Base-by-base conservation (phyloP, 768 basidiomycete genomes). In the Porpolomopsis calyptriformis region DNA sequence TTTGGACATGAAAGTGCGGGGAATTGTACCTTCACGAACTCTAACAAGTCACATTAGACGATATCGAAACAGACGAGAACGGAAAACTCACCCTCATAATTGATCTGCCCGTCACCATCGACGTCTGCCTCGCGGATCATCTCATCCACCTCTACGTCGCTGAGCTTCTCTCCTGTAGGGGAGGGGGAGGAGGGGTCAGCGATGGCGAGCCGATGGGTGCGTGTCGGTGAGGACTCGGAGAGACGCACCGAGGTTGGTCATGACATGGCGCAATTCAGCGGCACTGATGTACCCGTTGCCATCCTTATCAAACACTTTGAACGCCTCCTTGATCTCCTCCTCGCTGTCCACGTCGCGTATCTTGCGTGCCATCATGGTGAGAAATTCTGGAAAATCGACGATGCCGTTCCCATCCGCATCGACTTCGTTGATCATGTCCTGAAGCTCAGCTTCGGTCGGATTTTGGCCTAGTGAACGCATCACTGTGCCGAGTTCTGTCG, bases 281-380 rank as follows among this genome's bases (percentile, higher is more conserved):
- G 55, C 53, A 40, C 57, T 58, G 42, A 61, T 59, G 37, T 50
- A 53, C 23, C 52, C 52, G 16, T 58, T 59, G 7, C 55, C 54
- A 40, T 59, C 57, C 46, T 56, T 56, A 36, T 59, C 60, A 37
- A 61, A 61, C n/a, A 59, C 89, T 65, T 85, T 86, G 78, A 98
- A 98, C 20, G 94, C 94, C 71, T 93, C 88, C 62, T 79, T 81
- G 65, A 98, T 86, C 69, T 96, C 93, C 64, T 92, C 91, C 65
- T 96, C 90, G 55, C 77, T 77, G 60, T 93, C 91, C 19, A 85
- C 86, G 61, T 93, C 87, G 60, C 82, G 80, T 85, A 90, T 90
- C 69, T 87, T 87, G 55, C 85, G 72, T 49, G 82, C 81, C 82
- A 83, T 84, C 82, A 84, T 81, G 37, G 80, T 82, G 51, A 85